Evolutionary conservation across 2,329 filamentous ascomycete genomes (phyloP), one percentile per base, ranked within the genome.

Genomic region (Plenodomus biglobosus): DNA sequence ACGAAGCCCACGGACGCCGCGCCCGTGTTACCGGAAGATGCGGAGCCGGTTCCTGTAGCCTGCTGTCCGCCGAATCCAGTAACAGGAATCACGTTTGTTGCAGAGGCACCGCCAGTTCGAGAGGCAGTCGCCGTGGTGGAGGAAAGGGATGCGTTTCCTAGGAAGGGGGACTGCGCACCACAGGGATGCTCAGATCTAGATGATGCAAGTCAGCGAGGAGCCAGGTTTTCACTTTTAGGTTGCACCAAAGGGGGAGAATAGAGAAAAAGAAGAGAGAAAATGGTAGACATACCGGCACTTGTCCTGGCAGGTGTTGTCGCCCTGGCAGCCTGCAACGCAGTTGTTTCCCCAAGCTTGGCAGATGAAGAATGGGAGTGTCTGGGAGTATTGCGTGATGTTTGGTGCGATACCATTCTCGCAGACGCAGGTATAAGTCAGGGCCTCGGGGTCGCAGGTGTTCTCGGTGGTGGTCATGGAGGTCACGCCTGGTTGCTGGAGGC

Each of bases 321-420:
- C 68, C 27, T 72, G 75, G 72, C 87, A 91, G 48, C 53, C 71
- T 2, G 57, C 65, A 11, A 87, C 84, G 69, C 87, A 90, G 72
- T 90, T 82, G 68, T 76, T 83, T 61, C 83, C 85, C 79, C 81
- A 90, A 73, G 87, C 79, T 39, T 79, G 79, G 80, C 88, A 94
- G 61, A 85, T 79, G 75, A 85, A 89, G 80, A 84, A 92, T 27
- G 89, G 88, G 20, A 94, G 77, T 1, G 88, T 92, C 60, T 90
- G 79, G 17, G 85, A 86, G 80, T 87, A 94, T 73, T 92, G 80
- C 64, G 85, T 83, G 40, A 89, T 74, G 73, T 92, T 91, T 58
- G 88, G 88, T 43, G 80, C 74, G 53, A 79, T 69, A 67, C 82
- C 81, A 61, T 87, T 79, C 54, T 79, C 78, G 76, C 88, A 94